A percentile compares a stretch with the other conserved stretches of the same genome.
Evolutionary conservation across 345 rosid species (phyloP).

Genomic region (Salix dunnii): DNA sequence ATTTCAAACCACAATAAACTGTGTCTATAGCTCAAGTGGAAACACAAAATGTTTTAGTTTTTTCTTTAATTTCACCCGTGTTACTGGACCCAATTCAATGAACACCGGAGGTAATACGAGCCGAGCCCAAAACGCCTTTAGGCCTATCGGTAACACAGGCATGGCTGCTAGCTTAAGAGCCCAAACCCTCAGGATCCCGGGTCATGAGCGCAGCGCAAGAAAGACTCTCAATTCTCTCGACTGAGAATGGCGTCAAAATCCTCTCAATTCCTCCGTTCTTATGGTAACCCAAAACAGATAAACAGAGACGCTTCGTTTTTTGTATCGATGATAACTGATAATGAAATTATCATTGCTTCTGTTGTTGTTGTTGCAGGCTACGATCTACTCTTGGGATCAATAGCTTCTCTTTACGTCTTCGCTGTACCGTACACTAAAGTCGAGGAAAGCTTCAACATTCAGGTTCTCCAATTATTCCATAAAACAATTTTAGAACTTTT

Average conservation of each 20-base stretch:
- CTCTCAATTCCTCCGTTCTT: conserved; percentile 36
- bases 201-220: not conserved
- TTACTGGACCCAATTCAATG: too few species aligned
- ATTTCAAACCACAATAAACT: too few species aligned
- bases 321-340: too few species aligned
- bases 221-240: not conserved
- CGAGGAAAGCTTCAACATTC: conserved; percentile 96
- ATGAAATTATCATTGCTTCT: not conserved
- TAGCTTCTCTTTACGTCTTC: conserved; percentile 75
- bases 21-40: too few species aligned
- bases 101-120: too few species aligned
- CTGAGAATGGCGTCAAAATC: conserved; percentile 37
- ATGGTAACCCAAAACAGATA: conserved; percentile 25
- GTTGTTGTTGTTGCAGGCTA: conserved; percentile 43
- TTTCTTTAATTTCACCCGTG: too few species aligned
- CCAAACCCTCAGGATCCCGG: not conserved
- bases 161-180: not conserved
- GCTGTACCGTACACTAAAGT: conserved; percentile 86
- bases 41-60: too few species aligned
- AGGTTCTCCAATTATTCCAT: conserved; percentile 36
- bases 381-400: conserved; percentile 69
- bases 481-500: not conserved
- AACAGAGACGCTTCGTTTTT: not conserved
- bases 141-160: too few species aligned
- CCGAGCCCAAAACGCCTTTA: too few species aligned